Evolutionary conservation across 2,329 filamentous ascomycete genomes (phyloP).

Genomic region (Arthrobotrys conoides): DNA sequence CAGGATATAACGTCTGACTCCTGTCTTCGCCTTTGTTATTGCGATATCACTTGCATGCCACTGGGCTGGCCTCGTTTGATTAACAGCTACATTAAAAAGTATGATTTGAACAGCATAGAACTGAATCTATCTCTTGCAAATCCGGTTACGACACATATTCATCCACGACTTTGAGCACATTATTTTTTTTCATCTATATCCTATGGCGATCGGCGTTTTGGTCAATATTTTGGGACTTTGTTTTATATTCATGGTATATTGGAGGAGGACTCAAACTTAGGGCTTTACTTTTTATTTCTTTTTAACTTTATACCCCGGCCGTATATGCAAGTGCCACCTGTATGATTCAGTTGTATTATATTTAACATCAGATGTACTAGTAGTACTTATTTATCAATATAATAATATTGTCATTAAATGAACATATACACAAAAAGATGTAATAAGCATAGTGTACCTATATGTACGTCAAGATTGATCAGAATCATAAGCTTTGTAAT

Average conservation of each 20-base stretch:
- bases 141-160: constrained; percentile 23
- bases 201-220: constrained; percentile 53
- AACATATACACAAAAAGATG: too few relatives aligned
- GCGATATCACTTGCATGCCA: constrained; percentile 8
- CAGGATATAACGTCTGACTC: constrained; percentile 29
- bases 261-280: constrained; percentile 26
- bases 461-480: not conserved
- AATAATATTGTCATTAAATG: constrained; percentile 1
- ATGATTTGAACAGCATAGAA: constrained; percentile 52
- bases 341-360: constrained; percentile 57
- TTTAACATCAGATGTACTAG: constrained; percentile 33
- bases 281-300: constrained; percentile 5
- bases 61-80: constrained; percentile 10
- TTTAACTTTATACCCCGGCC: constrained; percentile 36
- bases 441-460: too few relatives aligned
- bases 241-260: constrained; percentile 11
- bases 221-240: constrained; percentile 25
- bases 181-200: constrained; percentile 22
- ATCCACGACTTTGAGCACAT: constrained; percentile 30
- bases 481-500: too few relatives aligned
- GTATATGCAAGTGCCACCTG: constrained; percentile 22
- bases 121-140: constrained; percentile 24
- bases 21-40: constrained; percentile 8
- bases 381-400: constrained; percentile 28
- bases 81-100: constrained; percentile 30